Evolutionary conservation across 2,329 filamentous ascomycete species (phyloP).

Genomic region (Colletotrichum sublineola): DNA sequence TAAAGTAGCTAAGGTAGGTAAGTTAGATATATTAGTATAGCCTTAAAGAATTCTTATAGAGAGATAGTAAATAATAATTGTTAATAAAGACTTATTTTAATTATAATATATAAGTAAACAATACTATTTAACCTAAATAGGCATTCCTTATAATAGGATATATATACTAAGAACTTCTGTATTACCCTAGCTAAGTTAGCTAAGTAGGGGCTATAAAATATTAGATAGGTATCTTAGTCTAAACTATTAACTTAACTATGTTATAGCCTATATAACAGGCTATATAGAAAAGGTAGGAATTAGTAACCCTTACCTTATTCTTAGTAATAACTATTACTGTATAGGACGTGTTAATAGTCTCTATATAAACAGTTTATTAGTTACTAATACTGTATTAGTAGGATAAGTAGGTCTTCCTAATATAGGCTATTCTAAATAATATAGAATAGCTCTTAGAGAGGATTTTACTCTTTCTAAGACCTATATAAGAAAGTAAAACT

Average conservation of each 20-base stretch:
- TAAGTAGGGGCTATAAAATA: too few relatives aligned
- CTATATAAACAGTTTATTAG: not conserved
- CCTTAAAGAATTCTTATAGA: not conserved
- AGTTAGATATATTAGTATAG: not conserved
- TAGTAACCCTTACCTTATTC: not conserved
- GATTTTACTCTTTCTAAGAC: not conserved
- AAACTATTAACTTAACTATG: not conserved
- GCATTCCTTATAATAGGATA: too few relatives aligned
- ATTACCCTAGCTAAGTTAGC: too few relatives aligned
- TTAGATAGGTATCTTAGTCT: not conserved
- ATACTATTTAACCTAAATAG: too few relatives aligned
- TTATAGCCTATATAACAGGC: constrained; percentile 1
- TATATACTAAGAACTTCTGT: too few relatives aligned
- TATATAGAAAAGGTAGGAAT: not conserved
- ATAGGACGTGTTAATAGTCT: not conserved
- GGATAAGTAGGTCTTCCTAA: not conserved
- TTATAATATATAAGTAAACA: too few relatives aligned
- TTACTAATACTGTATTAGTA: too few relatives aligned
- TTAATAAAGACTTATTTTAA: too few relatives aligned
- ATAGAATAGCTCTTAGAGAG: not conserved
- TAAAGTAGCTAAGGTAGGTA: not conserved
- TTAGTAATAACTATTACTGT: not conserved
- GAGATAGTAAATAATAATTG: too few relatives aligned
- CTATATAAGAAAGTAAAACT: not conserved
- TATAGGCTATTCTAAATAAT: not conserved